Evolutionary conservation across 2,329 filamentous ascomycete species (phyloP).

Genomic region (Ambrosiella xylebori): DNA sequence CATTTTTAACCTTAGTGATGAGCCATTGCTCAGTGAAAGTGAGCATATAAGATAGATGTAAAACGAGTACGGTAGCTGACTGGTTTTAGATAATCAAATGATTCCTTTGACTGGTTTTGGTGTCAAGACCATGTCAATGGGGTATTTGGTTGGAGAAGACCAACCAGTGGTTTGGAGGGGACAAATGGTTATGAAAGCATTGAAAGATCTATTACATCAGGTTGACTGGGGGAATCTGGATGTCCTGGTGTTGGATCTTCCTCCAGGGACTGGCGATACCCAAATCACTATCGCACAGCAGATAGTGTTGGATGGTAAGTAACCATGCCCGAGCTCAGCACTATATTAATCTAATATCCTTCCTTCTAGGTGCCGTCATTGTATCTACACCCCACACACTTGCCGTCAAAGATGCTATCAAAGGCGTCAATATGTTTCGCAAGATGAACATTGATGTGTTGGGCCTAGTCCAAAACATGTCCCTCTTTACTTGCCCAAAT

Average conservation of each 20-base stretch:
- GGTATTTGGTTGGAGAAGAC: conserved; percentile 65
- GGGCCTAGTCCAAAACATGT: conserved; percentile 88
- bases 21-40: conserved; percentile 61
- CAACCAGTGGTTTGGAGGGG: conserved; percentile 89
- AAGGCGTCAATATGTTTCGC: conserved; percentile 83
- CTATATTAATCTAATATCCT: background rate
- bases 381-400: conserved; percentile 90
- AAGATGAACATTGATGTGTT: conserved; percentile 67
- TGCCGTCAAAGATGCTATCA: conserved; percentile 76
- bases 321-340: conserved; percentile 16
- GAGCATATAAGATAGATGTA: conserved; percentile 18
- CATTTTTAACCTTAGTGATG: conserved; percentile 62
- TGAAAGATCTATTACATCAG: conserved; percentile 88
- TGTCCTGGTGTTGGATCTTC: conserved; percentile 74
- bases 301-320: conserved; percentile 59
- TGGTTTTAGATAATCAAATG: conserved; percentile 50
- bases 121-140: conserved; percentile 97
- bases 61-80: background rate
- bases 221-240: conserved; percentile 88
- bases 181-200: conserved; percentile 92
- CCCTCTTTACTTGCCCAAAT: conserved; percentile 61
- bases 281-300: conserved; percentile 96
- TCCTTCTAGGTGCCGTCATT: conserved; percentile 50
- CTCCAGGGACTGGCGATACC: conserved; percentile 87
- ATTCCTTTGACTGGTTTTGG: conserved; percentile 86